Percentiles rank a stretch among this genome's conserved stretches.
Evolutionary conservation across 2,329 filamentous ascomycete genomes (phyloP).

Genomic region (Emmonsia crescens): DNA sequence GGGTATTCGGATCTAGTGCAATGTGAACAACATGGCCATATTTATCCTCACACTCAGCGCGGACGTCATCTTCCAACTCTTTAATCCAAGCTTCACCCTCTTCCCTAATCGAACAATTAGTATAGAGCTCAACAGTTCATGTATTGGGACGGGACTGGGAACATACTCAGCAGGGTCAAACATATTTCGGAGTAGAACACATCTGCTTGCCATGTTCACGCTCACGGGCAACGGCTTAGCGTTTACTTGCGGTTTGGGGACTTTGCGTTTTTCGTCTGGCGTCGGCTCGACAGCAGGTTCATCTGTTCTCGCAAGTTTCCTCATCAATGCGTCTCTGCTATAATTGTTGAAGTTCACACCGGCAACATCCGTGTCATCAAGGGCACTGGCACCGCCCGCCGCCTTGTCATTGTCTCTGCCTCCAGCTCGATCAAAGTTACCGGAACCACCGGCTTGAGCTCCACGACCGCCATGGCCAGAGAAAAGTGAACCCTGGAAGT

Average conservation of each 20-base stretch:
- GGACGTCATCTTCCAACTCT: constrained; percentile 87
- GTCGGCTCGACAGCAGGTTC: constrained; percentile 52
- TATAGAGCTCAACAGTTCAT: constrained; percentile 1
- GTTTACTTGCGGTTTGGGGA: constrained; percentile 68
- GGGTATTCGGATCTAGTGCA: constrained; percentile 81
- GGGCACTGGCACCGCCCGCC: constrained; percentile 76
- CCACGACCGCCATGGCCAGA: constrained; percentile 83
- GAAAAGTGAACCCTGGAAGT: constrained; percentile 82
- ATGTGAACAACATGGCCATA: constrained; percentile 98
- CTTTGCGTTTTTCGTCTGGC: constrained; percentile 57
- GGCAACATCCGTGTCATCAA: constrained; percentile 94
- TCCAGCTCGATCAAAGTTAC: constrained; percentile 77
- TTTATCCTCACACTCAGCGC: constrained; percentile 82
- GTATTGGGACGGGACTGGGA: not conserved
- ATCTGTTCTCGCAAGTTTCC: constrained; percentile 93
- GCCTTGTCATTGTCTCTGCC: constrained; percentile 82
- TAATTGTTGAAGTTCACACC: constrained; percentile 99
- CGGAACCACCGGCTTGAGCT: constrained; percentile 61
- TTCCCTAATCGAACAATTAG: constrained; percentile 50
- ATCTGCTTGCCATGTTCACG: constrained; percentile 85
- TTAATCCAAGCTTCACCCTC: constrained; percentile 81
- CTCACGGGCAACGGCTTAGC: constrained; percentile 69
- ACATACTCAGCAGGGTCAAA: constrained; percentile 87
- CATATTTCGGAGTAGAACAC: constrained; percentile 90
- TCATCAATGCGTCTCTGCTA: constrained; percentile 96